Base-by-base conservation (phyloP, 1,284 basidiomycete species). In the Xerocomus minutiporus region DNA sequence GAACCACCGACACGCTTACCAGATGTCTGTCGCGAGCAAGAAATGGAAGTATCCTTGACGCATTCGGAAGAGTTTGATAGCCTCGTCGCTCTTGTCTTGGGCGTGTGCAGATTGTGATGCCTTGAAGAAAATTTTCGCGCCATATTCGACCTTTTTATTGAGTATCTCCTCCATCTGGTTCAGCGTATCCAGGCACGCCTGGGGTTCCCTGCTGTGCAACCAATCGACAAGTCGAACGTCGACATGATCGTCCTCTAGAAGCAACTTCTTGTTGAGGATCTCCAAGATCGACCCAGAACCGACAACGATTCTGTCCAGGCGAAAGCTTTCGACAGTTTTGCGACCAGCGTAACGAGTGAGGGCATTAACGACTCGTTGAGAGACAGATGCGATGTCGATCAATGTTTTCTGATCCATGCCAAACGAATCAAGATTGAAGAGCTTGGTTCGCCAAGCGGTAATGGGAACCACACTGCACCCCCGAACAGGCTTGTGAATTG, bases 281-380 rank as follows among this genome's bases (percentile, higher is more conserved):
- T 54, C 48, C 9, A 58, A 42, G 36, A 51, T 15, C 4, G 39
- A 13, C 1, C 35, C 8, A 7, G 54, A 57, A 9, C 45, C 55
- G n/a, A 62, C 50, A 25, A 45, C 31, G 5, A 51, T 48, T 39
- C 32, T 61, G 7, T 59, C 57, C 8, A 60, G 17, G 38, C 34
- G 47, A 35, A 55, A 49, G 34, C 31, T 48, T 41, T 62, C 54
- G 26, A 43, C 23, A 0, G 57, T 54, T 43, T 50, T 62, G 17
- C 4, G 17, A 26, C 50, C 48, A 5, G 34, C 1, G n/a, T 39
- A 1, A 8, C 15, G 28, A 2, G 34, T 4, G 3, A 59, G 36
- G 2, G 40, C 4, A 7, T 44, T 15, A 15, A 44, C 11, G 23
- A 59, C 35, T 23, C 17, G 29, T 28, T 36, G 46, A 13, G 57